A percentile compares a stretch with the other conserved stretches of the same genome.
These are phyloP conservation scores for Vachellia pachyceras DNA, from an alignment of 306 rosid genomes.

Conservation along the genomic window DNA sequence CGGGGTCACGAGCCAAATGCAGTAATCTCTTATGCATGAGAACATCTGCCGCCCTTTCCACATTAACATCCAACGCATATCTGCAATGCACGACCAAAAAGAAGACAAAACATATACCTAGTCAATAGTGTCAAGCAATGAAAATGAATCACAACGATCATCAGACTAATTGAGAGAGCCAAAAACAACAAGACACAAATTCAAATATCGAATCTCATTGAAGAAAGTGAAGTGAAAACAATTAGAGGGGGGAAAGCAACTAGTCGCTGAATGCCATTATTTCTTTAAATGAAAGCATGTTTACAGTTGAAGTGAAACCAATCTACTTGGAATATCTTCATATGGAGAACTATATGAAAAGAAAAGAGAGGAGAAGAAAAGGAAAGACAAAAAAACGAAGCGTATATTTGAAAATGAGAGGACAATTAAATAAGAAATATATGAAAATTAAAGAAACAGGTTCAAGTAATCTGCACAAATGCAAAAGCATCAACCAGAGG, in stretches of 20 bases:
- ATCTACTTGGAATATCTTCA: background rate
- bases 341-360: background rate
- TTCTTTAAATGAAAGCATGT: background rate
- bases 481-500: background rate
- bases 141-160: constrained; percentile 17
- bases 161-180: background rate
- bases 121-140: constrained; percentile 10
- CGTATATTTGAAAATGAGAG: background rate
- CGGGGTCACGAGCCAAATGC: constrained; percentile 87
- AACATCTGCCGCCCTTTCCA: constrained; percentile 96
- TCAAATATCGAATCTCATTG: background rate
- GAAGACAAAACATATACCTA: constrained; percentile 16
- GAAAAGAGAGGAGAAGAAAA: background rate
- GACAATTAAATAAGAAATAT: background rate
- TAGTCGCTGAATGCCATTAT: background rate
- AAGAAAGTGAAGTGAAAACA: background rate
- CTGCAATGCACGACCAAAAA: constrained; percentile 51
- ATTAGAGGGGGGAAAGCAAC: background rate
- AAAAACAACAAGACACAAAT: background rate
- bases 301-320: background rate
- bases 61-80: constrained; percentile 95
- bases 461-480: background rate
- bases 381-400: no score
- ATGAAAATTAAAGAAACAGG: background rate
- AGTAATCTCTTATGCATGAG: constrained; percentile 88